Base-by-base conservation (phyloP, 306 rosid genomes). In the Morella rubra region DNA sequence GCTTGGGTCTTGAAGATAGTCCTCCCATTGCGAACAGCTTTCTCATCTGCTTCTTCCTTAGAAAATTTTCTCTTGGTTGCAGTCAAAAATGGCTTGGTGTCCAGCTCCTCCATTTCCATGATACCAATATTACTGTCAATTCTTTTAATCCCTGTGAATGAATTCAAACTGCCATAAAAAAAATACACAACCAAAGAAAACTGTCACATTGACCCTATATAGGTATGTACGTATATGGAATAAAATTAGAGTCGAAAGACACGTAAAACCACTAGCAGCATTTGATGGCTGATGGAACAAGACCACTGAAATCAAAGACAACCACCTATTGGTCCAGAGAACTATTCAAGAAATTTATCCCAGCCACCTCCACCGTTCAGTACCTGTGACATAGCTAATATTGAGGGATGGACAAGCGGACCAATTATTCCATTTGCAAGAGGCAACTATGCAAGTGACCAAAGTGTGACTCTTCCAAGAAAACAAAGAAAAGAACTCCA, bases 1-100 rank as follows among this genome's bases (percentile, higher is more conserved):
- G 69, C 22, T 83, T n/a, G 98, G 89, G 74, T 94, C 92, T 53
- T 84, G 55, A 74, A 91, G 84, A 80, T 87, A 47, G 5, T 2
- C 82, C 60, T 94, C 95, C 90, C 94, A 93, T 61, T 55, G 69
- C 15, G 84, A 86, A 73, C 91, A 90, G 91, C 88, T 79, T 85
- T 86, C 53, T 8, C 73, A 8, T 78, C 59, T 1, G 56, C 88
- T 70, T 81, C 89, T 6, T 79, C 82, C 10, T 16, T 69, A 7
- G 81, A 8, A 73, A 60, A 79, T 73, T 81, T 87, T 58, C 54
- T 70, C 89, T 81, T 78, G 18, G 78, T 52, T 51, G 88, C 90
- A 22, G 19, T 24, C 44, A 65, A 1, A 64, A 91, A 90, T 64
- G 96, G 91, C 79, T 61, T 86, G 15, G 2, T 40, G 53, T 87